Conservation (phyloP, 1,284 basidiomycete genomes). For the Rhodofomes roseus region DNA sequence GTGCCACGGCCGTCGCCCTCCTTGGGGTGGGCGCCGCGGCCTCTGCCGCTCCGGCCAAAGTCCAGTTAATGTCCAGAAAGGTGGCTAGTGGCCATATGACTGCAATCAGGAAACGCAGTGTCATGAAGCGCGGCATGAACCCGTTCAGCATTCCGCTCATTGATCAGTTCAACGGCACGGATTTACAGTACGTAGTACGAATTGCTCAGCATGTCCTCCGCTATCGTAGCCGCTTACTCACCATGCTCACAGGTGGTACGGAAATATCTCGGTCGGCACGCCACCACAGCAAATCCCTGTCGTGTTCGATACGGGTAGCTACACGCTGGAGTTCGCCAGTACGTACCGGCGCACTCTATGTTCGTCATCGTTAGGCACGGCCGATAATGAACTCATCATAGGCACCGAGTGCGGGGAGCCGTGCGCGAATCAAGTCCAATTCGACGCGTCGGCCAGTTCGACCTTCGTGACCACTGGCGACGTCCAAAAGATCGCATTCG, state of each 20-base stretch:
- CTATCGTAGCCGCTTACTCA: conserved; percentile 8
- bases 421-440: conserved; percentile 43
- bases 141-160: conserved; percentile 37
- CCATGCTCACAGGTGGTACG: conserved; percentile 40
- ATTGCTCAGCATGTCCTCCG: conserved; percentile 1
- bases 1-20: not conserved
- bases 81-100: conserved; percentile 15
- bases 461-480: conserved; percentile 44
- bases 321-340: conserved; percentile 47
- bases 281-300: conserved; percentile 47
- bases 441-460: conserved; percentile 44
- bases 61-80: conserved; percentile 36
- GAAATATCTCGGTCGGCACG: conserved; percentile 45
- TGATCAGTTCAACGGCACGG: conserved; percentile 52
- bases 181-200: conserved; percentile 40
- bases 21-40: not conserved
- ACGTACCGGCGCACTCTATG: conserved; percentile 9
- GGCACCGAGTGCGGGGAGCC: conserved; percentile 42
- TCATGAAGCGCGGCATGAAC: conserved; percentile 28
- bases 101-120: conserved; percentile 5
- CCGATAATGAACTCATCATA: conserved; percentile 11
- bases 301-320: conserved; percentile 53
- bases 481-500: conserved; percentile 41
- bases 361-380: not conserved
- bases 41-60: conserved; percentile 10